Evolutionary conservation across 768 basidiomycete species (phyloP).

Genomic region (Termitomyces sp.): DNA sequence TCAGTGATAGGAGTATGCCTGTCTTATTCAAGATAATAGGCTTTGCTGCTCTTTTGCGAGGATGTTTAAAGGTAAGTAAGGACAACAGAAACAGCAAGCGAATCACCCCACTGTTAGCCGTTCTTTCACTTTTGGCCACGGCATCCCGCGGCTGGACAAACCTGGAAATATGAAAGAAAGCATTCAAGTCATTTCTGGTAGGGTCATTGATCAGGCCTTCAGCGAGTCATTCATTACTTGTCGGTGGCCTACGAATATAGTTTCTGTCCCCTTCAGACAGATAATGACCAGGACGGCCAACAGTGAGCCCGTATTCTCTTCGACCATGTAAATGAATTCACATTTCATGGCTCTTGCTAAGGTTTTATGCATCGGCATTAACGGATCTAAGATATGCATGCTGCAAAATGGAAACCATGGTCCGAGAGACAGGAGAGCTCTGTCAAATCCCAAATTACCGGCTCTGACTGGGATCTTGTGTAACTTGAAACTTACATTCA

Average conservation of each 20-base stretch:
- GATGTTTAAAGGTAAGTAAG: background rate
- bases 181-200: background rate
- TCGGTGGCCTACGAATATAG: background rate
- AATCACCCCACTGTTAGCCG: background rate
- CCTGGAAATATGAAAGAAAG: conserved; percentile 5
- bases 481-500: background rate
- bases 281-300: background rate
- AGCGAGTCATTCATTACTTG: background rate
- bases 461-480: background rate
- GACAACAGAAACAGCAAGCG: conserved; percentile 3
- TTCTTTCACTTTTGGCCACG: background rate
- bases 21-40: background rate
- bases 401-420: background rate
- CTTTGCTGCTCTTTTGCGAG: background rate
- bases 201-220: background rate
- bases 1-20: background rate
- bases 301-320: background rate
- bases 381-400: background rate
- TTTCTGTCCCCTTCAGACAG: background rate
- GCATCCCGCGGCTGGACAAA: conserved; percentile 3
- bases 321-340: background rate
- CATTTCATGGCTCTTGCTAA: background rate
- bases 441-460: background rate
- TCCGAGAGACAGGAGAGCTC: background rate
- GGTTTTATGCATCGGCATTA: background rate